Conservation (phyloP, 345 rosid genomes). For the Syzygium oleosum region DNA sequence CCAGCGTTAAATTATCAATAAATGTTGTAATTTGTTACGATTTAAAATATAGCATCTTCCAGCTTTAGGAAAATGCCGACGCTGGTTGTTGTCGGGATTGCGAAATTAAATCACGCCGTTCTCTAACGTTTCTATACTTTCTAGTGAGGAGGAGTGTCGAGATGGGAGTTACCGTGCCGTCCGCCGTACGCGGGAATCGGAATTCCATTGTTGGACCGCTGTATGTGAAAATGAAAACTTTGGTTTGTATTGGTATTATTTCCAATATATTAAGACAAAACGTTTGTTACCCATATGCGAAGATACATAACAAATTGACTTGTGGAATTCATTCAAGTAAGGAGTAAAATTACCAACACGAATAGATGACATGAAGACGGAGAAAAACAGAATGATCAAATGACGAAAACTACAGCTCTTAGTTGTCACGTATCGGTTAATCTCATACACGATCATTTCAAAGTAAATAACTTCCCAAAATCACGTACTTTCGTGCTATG, state of each 20-base stretch:
- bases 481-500: neutral
- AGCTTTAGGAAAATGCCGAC: neutral
- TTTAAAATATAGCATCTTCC: no score
- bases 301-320: neutral
- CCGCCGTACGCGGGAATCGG: no score
- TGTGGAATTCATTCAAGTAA: neutral
- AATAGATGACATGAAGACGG: neutral
- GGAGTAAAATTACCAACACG: fast-evolving
- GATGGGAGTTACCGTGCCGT: no score
- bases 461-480: neutral
- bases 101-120: neutral
- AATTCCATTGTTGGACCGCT: no score
- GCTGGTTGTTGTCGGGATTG: neutral
- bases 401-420: neutral
- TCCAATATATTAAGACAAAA: neutral
- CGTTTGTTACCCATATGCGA: neutral
- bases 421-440: neutral
- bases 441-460: neutral
- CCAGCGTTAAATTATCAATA: neutral
- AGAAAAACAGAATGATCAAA: neutral
- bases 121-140: neutral
- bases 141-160: neutral
- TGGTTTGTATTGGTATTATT: neutral
- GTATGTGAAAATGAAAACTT: no score
- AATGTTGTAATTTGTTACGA: neutral